Conservation (phyloP, 176 grass and related monocot genomes). For the Ensete ventricosum region DNA sequence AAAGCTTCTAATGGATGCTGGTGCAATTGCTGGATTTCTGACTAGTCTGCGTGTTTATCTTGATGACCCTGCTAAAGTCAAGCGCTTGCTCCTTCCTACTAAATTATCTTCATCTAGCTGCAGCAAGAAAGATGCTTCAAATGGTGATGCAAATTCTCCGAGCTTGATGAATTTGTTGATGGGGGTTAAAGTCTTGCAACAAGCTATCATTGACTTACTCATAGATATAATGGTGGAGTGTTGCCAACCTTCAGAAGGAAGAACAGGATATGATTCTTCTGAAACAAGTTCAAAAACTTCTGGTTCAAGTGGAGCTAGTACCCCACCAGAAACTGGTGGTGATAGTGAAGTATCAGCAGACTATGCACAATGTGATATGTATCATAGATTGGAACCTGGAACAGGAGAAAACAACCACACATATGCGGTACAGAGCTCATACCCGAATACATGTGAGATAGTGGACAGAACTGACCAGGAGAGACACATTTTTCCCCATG, state of each 20-base stretch:
- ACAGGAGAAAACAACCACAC: conserved; percentile 25
- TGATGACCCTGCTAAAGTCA: conserved; percentile 76
- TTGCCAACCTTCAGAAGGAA: conserved; percentile 72
- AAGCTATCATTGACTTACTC: conserved; percentile 92
- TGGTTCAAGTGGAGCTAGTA: conserved; percentile 44
- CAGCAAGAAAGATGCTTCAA: conserved; percentile 48
- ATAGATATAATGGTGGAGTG: conserved; percentile 97
- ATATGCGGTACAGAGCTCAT: conserved; percentile 28
- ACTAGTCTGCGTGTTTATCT: conserved; percentile 77
- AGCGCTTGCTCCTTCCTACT: conserved; percentile 69
- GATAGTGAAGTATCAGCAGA: conserved; percentile 36
- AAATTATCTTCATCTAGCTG: conserved; percentile 44
- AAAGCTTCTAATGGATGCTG: conserved; percentile 70
- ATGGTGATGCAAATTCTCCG: conserved; percentile 38
- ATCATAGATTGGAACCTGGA: conserved; percentile 28
- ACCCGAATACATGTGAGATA: conserved; percentile 32
- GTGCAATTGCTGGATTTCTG: conserved; percentile 78
- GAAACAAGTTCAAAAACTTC: conserved; percentile 45
- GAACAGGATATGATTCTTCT: conserved; percentile 39
- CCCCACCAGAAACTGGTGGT: conserved; percentile 40
- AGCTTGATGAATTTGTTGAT: conserved; percentile 79
- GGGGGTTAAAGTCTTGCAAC: conserved; percentile 81
- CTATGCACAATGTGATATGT: conserved; percentile 29
- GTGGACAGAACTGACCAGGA: conserved; percentile 29
- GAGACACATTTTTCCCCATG: conserved; percentile 29